A percentile compares a stretch with the other conserved stretches of the same genome.
Conservation (phyloP, 495 filamentous ascomycete genomes). For the Daldinia decipiens region DNA sequence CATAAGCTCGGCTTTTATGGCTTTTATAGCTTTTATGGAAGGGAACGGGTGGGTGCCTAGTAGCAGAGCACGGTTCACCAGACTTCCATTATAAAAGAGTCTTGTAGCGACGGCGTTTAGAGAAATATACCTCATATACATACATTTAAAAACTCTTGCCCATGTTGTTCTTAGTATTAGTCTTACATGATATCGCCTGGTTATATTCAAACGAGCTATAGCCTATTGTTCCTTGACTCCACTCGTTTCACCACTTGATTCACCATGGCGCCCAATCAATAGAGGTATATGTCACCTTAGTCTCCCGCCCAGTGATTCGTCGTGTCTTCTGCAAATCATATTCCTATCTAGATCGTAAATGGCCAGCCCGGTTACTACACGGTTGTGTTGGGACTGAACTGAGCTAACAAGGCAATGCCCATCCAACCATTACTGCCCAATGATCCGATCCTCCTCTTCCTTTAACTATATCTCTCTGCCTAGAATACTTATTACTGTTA, state of each 20-base stretch:
- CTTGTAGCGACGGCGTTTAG: constrained; percentile 40
- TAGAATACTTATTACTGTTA: neutral
- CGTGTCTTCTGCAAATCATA: constrained; percentile 6
- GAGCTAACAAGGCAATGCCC: neutral
- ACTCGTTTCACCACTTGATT: constrained; percentile 11
- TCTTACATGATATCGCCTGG: constrained; percentile 3
- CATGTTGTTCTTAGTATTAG: constrained; percentile 1
- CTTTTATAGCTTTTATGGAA: constrained; percentile 11
- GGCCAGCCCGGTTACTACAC: neutral
- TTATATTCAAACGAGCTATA: constrained; percentile 24
- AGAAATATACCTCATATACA: constrained; percentile 22
- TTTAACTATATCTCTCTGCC: neutral
- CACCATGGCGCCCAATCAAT: constrained; percentile 31
- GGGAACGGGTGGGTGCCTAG: constrained; percentile 22
- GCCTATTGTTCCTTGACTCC: constrained; percentile 22
- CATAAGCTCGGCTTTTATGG: constrained; percentile 44
- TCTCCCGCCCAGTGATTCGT: constrained; percentile 12
- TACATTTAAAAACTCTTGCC: neutral
- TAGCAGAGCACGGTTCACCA: constrained; percentile 21
- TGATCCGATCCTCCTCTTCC: neutral
- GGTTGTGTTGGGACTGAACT: neutral
- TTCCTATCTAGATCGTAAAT: neutral
- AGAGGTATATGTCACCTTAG: neutral
- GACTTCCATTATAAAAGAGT: constrained; percentile 26
- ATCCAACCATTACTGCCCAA: neutral